These are phyloP conservation scores for Mimosa bimucronata DNA, from an alignment of 306 rosid species.

Conservation along the genomic window DNA sequence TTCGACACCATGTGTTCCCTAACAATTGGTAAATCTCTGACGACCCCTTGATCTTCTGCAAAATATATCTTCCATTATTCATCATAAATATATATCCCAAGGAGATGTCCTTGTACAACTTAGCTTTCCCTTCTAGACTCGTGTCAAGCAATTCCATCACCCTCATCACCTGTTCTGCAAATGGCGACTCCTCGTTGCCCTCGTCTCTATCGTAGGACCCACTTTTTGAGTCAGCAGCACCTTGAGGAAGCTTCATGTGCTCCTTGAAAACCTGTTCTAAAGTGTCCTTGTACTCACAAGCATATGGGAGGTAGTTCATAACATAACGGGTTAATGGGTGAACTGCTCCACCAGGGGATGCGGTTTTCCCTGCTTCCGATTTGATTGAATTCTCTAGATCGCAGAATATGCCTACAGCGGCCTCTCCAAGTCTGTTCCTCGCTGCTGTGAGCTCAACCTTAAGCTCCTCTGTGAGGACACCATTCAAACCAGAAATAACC, in stretches of 20 bases:
- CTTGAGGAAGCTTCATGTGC: background rate
- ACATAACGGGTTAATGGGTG: conserved; percentile 53
- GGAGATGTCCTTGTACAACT: conserved; percentile 62
- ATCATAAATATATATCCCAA: conserved; percentile 77
- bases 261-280: conserved; percentile 53
- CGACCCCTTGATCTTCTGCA: conserved; percentile 79
- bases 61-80: conserved; percentile 87
- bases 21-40: conserved; percentile 57
- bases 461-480: conserved; percentile 33
- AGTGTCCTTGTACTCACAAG: conserved; percentile 53
- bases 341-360: conserved; percentile 51
- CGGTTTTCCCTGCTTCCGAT: conserved; percentile 35
- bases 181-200: conserved; percentile 45
- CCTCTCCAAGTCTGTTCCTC: conserved; percentile 52
- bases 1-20: conserved; percentile 83
- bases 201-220: conserved; percentile 21
- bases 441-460: conserved; percentile 34
- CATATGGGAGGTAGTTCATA: conserved; percentile 46
- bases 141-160: conserved; percentile 74
- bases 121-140: conserved; percentile 64
- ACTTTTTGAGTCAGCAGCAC: conserved; percentile 42
- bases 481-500: conserved; percentile 35
- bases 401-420: conserved; percentile 40
- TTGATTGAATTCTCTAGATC: conserved; percentile 55
- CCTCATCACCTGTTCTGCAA: conserved; percentile 49